Evolutionary conservation across 2,329 filamentous ascomycete species (phyloP).

Genomic region (Fusarium sp.): DNA sequence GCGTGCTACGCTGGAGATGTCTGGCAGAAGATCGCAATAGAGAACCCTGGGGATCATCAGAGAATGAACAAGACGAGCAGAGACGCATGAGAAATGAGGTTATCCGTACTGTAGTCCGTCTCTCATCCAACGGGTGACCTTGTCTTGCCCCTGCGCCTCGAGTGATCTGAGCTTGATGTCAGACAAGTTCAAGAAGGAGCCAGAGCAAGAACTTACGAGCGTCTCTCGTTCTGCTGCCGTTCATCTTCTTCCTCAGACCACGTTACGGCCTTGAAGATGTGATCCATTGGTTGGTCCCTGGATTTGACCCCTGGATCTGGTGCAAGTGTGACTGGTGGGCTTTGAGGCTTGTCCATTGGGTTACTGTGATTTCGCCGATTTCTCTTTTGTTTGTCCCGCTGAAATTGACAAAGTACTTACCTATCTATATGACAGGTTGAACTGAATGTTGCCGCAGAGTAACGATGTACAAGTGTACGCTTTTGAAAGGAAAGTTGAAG

Average conservation of each 20-base stretch:
- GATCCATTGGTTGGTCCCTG: conserved; percentile 3
- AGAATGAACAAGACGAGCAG: background rate
- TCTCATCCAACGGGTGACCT: conserved; percentile 30
- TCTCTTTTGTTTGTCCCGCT: background rate
- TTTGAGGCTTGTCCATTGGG: background rate
- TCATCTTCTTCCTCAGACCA: conserved; percentile 12
- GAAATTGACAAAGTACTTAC: background rate
- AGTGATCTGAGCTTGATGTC: conserved; percentile 8
- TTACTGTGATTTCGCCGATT: background rate
- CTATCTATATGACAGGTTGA: background rate
- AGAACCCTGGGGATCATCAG: conserved; percentile 23
- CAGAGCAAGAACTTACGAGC: background rate
- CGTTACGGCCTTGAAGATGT: conserved; percentile 5
- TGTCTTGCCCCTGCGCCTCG: conserved; percentile 10
- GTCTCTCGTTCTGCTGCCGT: background rate
- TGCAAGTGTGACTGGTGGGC: background rate
- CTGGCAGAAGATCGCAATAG: conserved; percentile 25
- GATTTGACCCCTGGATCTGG: background rate
- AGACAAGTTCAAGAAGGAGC: background rate
- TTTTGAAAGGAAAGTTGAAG: background rate
- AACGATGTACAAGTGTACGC: background rate
- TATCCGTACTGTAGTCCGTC: conserved; percentile 28
- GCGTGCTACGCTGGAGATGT: conserved; percentile 18
- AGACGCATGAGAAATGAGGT: background rate
- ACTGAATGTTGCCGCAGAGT: background rate